phyloP scores from a whole-genome alignment of 306 rosid genomes.

The Canavalia ensiformis region DNA sequence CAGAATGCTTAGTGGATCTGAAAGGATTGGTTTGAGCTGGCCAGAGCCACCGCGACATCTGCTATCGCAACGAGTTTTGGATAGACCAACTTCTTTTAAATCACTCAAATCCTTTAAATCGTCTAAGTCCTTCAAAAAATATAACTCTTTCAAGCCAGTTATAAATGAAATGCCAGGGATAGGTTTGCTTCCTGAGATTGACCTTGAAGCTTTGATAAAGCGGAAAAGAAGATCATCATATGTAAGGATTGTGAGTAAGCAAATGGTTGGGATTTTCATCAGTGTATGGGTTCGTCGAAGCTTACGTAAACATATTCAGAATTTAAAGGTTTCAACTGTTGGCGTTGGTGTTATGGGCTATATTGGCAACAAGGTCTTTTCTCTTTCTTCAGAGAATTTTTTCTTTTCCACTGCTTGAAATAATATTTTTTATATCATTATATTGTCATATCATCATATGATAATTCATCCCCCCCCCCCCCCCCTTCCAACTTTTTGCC shows the following conservation, averaged over 20 bases:
- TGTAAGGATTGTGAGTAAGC: conserved; percentile 97
- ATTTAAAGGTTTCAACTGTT: conserved; percentile 91
- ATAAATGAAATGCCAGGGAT: conserved; percentile 60
- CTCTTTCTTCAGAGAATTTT: not conserved
- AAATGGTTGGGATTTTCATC: conserved; percentile 97
- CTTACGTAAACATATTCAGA: conserved; percentile 93
- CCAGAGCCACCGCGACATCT: conserved; percentile 90
- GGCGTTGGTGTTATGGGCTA: conserved; percentile 99
- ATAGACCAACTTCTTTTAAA: conserved; percentile 75
- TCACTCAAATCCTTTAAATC: conserved; percentile 73
- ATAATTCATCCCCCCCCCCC: not conserved
- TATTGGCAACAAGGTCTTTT: conserved; percentile 92
- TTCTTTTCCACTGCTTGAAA: not conserved
- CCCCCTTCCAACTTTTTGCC: not conserved
- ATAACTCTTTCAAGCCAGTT: conserved; percentile 76
- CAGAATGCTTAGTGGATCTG: conserved; percentile 86
- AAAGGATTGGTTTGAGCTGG: conserved; percentile 97
- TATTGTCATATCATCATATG: conserved; percentile 11
- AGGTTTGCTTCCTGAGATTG: conserved; percentile 75
- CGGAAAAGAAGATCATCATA: conserved; percentile 81
- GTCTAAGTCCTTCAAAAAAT: conserved; percentile 70
- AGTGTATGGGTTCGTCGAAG: conserved; percentile 96
- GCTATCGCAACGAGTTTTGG: conserved; percentile 71
- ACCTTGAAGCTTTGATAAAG: conserved; percentile 84
- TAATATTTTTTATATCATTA: not conserved